These are phyloP conservation scores for Chlorophyllum brunneum DNA, from an alignment of 768 basidiomycete species.

Conservation along the genomic window DNA sequence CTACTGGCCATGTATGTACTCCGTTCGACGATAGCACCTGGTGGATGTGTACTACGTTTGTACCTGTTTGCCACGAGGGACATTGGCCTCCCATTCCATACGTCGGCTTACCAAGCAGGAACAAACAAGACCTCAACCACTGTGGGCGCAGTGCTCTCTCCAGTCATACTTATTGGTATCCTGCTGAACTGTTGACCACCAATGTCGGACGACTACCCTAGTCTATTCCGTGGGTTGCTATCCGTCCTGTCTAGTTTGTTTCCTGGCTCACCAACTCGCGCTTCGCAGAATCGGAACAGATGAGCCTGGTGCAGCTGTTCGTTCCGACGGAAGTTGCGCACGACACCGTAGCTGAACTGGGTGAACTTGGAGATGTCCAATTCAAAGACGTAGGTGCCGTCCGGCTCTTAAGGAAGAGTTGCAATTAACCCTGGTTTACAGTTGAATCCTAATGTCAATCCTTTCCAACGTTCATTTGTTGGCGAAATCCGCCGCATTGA, in stretches of 20 bases:
- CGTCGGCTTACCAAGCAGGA: neutral
- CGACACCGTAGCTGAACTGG: conserved; percentile 92
- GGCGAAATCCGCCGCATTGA: conserved; percentile 93
- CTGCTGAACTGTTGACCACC: neutral
- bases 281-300: conserved; percentile 84
- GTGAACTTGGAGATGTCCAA: conserved; percentile 92
- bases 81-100: neutral
- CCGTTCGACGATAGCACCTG: neutral
- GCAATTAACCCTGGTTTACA: conserved; percentile 27
- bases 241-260: neutral
- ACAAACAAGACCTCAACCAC: neutral
- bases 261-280: conserved; percentile 6
- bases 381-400: conserved; percentile 82
- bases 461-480: conserved; percentile 98
- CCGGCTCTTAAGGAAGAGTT: neutral
- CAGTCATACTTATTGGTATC: neutral
- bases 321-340: conserved; percentile 97
- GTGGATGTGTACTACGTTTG: neutral
- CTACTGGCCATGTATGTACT: conserved; percentile 17
- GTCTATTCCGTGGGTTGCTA: conserved; percentile 67
- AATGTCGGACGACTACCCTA: conserved; percentile 82
- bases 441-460: conserved; percentile 93
- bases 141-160: neutral
- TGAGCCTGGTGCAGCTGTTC: conserved; percentile 97
- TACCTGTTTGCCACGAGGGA: neutral